Conservation (phyloP, 495 filamentous ascomycete species). For the Apiosordaria backusii region DNA sequence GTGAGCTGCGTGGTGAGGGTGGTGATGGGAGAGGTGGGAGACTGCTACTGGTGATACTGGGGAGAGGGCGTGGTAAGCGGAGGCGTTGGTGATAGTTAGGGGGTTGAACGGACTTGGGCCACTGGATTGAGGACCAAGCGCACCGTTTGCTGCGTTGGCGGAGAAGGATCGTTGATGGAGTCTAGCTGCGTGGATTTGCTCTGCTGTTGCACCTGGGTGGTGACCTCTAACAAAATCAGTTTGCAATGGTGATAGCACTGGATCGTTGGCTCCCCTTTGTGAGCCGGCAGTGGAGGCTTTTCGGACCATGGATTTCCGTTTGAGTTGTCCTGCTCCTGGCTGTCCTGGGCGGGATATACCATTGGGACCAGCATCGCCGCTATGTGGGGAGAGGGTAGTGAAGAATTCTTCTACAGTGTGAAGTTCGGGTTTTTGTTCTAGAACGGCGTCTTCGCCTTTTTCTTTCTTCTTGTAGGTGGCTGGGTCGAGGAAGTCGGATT, state of each 20-base stretch:
- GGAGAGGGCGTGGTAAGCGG: conserved; percentile 43
- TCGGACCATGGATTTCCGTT: conserved; percentile 44
- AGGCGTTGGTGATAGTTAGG: conserved; percentile 37
- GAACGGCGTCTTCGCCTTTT: conserved; percentile 71
- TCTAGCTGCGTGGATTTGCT: conserved; percentile 35
- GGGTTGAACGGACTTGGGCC: conserved; percentile 39
- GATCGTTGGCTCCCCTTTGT: conserved; percentile 31
- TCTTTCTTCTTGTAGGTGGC: conserved; percentile 64
- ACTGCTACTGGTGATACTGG: conserved; percentile 45
- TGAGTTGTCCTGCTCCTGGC: conserved; percentile 31
- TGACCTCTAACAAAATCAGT: conserved; percentile 35
- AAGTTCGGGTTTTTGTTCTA: conserved; percentile 81
- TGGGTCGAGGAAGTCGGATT: conserved; percentile 77
- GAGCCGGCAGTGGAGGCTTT: conserved; percentile 41
- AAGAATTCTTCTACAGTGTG: conserved; percentile 97
- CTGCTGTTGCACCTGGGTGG: conserved; percentile 27
- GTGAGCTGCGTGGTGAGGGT: conserved; percentile 36
- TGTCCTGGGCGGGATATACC: conserved; percentile 30
- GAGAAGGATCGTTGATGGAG: conserved; percentile 42
- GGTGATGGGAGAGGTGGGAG: conserved; percentile 33
- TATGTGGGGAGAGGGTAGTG: conserved; percentile 68
- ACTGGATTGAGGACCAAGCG: conserved; percentile 38
- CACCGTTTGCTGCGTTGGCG: conserved; percentile 14
- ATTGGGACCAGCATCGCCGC: conserved; percentile 27
- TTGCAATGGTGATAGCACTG: conserved; percentile 41